phyloP scores from a whole-genome alignment of 257 asterid genomes.

The Phtheirospermum japonicum region DNA sequence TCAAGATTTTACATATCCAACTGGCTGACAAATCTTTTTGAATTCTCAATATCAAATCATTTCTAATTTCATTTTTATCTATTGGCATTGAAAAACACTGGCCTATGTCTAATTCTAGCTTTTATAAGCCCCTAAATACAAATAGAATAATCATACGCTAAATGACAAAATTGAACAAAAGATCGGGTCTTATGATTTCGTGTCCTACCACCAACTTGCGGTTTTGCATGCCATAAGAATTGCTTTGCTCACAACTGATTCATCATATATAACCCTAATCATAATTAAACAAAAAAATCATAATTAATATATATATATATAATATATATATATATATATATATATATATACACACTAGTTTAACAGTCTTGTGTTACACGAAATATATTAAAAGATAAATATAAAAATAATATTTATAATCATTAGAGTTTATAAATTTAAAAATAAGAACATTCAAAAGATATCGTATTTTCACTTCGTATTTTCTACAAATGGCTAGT shows the following conservation, averaged over 20 bases:
- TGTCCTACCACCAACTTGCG: slow-evolving; percentile 39
- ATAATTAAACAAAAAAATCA: too few species aligned
- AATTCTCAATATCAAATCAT: not conserved
- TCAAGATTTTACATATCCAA: not conserved
- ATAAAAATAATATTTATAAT: too few species aligned
- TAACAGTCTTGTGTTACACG: too few species aligned
- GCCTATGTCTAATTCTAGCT: slow-evolving; percentile 3
- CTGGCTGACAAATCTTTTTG: not conserved
- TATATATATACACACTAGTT: too few species aligned
- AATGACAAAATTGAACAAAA: not conserved
- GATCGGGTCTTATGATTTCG: slow-evolving; percentile 26
- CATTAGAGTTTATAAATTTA: too few species aligned
- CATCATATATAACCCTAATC: slow-evolving; percentile 9
- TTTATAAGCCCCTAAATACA: not conserved
- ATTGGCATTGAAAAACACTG: not conserved
- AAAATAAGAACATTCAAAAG: too few species aligned
- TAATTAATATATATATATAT: too few species aligned
- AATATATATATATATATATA: too few species aligned
- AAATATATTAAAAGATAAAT: too few species aligned
- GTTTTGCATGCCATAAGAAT: slow-evolving; percentile 9
- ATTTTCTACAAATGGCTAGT: too few species aligned
- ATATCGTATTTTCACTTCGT: too few species aligned
- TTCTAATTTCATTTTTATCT: too few species aligned
- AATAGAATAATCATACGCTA: not conserved
- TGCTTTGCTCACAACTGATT: slow-evolving; percentile 25